A percentile compares a stretch with the other conserved stretches of the same genome.
Evolutionary conservation across 192 early-diverging fungal species (phyloP).

Genomic region (Rhizoclosmatium sp.): DNA sequence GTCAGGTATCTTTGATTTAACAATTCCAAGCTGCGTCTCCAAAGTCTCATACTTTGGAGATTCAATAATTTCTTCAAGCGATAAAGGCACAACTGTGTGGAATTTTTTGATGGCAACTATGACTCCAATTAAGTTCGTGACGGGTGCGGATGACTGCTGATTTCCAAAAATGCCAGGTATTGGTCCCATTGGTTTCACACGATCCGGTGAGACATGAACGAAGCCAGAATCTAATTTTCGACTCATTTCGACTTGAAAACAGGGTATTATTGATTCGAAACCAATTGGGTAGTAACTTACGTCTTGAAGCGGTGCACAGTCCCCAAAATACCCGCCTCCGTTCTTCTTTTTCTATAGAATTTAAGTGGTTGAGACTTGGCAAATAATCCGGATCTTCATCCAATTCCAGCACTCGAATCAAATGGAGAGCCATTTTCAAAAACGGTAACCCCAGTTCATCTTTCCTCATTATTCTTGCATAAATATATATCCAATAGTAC

Average conservation of each 20-base stretch:
- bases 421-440: neutral
- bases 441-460: neutral
- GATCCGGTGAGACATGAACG: no score
- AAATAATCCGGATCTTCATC: constrained; percentile 2
- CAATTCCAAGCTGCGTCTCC: neutral
- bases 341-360: constrained; percentile 2
- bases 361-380: neutral
- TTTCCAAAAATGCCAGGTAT: no score
- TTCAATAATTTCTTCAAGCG: neutral
- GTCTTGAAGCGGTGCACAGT: neutral
- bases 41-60: neutral
- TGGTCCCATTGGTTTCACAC: no score
- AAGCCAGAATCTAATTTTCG: neutral
- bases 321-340: constrained; percentile 1
- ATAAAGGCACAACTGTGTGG: neutral
- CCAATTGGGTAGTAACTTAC: neutral
- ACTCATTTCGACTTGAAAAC: neutral
- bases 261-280: no score
- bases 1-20: neutral
- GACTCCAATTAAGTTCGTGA: neutral
- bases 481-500: neutral
- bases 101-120: neutral
- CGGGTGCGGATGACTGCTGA: no score
- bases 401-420: neutral
- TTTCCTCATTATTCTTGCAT: neutral